These are phyloP conservation scores for Earliella scabrosa DNA, from an alignment of 1,284 basidiomycete genomes.

Conservation along the genomic window DNA sequence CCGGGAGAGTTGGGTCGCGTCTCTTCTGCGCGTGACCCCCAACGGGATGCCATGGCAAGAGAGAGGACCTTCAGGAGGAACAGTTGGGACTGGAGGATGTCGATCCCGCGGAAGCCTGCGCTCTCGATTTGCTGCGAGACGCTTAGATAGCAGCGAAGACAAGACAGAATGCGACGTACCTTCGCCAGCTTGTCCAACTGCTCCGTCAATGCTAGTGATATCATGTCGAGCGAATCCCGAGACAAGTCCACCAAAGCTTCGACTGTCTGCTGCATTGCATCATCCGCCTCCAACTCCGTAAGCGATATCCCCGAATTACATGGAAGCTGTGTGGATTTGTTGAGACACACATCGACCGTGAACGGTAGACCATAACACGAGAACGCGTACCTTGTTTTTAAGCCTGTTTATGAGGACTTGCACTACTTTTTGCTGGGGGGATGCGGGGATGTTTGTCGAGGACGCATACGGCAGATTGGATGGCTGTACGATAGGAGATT, in stretches of 20 bases:
- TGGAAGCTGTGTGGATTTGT: slow-evolving; percentile 65
- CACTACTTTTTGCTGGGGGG: slow-evolving; percentile 75
- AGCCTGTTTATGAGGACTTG: slow-evolving; percentile 73
- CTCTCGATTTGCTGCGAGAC: slow-evolving; percentile 51
- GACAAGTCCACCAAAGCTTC: slow-evolving; percentile 82
- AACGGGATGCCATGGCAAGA: slow-evolving; percentile 79
- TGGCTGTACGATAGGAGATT: slow-evolving; percentile 32
- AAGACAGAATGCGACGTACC: slow-evolving; percentile 48
- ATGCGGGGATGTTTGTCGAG: slow-evolving; percentile 33
- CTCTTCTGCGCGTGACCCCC: slow-evolving; percentile 51
- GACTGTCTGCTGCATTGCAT: slow-evolving; percentile 73
- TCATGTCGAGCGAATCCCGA: slow-evolving; percentile 74
- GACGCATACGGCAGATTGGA: slow-evolving; percentile 31
- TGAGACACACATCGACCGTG: too few species aligned
- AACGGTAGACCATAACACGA: too few species aligned
- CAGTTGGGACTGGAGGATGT: slow-evolving; percentile 88
- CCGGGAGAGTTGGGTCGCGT: slow-evolving; percentile 46
- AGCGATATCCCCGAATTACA: slow-evolving; percentile 80
- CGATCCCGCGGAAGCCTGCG: slow-evolving; percentile 59
- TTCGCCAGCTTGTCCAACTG: slow-evolving; percentile 78
- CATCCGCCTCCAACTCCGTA: slow-evolving; percentile 75
- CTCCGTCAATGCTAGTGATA: slow-evolving; percentile 78
- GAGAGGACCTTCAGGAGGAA: slow-evolving; percentile 88
- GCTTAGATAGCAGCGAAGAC: neutral
- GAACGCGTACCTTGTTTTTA: slow-evolving; percentile 61